Conservation (phyloP, 1,284 basidiomycete species). For the Moesziomyces globuligerus region DNA sequence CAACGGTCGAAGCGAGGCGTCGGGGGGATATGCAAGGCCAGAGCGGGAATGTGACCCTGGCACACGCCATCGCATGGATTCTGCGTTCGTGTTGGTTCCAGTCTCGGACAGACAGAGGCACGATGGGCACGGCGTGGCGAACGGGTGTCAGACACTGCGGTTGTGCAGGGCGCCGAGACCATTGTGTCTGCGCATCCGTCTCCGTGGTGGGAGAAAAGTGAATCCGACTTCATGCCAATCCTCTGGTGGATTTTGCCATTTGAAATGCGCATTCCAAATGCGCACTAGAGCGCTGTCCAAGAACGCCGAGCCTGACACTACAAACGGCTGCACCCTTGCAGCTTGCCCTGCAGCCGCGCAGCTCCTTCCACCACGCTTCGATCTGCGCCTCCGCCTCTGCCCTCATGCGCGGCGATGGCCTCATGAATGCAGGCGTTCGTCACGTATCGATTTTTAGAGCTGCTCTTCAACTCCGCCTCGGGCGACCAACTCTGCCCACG, state of each 20-base stretch:
- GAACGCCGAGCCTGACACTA: constrained; percentile 34
- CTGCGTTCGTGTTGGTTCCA: background rate
- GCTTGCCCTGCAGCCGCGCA: constrained; percentile 3
- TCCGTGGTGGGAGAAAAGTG: constrained; percentile 21
- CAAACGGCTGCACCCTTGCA: constrained; percentile 23
- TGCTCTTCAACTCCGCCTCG: background rate
- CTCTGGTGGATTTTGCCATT: background rate
- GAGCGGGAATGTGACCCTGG: background rate
- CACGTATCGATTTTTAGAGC: background rate
- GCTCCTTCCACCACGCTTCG: background rate
- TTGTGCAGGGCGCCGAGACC: too few relatives aligned
- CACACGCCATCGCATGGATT: background rate
- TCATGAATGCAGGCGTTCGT: background rate
- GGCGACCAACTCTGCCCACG: background rate
- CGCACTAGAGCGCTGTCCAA: constrained; percentile 1
- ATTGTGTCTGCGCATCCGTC: too few relatives aligned
- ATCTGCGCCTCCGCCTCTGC: too few relatives aligned
- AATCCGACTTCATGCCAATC: constrained; percentile 9
- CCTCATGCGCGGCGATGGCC: background rate
- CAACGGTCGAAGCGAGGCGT: background rate
- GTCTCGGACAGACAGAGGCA: background rate
- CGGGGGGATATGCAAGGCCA: too few relatives aligned
- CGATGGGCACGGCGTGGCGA: constrained; percentile 2
- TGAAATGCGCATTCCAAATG: background rate
- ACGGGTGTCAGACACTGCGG: constrained; percentile 6